Evolutionary conservation across 116 monocot species (phyloP).

Genomic region (Zostera marina): DNA sequence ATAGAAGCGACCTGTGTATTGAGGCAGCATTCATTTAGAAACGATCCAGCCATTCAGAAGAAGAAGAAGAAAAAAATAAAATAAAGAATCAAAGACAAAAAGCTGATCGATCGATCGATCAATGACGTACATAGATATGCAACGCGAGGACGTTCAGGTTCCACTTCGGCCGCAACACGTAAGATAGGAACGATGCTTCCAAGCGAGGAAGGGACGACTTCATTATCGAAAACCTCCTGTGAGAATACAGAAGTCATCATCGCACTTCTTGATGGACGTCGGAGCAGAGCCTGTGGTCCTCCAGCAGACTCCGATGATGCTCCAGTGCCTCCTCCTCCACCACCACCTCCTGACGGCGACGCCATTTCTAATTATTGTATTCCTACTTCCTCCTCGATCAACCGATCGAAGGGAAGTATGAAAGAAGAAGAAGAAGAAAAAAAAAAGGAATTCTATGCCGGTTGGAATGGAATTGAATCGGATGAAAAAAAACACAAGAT

Average conservation of each 20-base stretch:
- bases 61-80: not conserved
- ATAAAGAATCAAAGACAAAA: not conserved
- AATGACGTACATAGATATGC: constrained; percentile 61
- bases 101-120: not conserved
- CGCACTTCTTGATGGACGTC: constrained; percentile 63
- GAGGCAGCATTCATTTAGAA: not conserved
- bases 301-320: constrained; percentile 7
- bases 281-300: constrained; percentile 46
- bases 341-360: not conserved
- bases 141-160: constrained; percentile 74
- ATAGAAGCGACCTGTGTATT: constrained; percentile 61
- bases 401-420: constrained; percentile 1
- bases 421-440: not conserved
- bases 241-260: constrained; percentile 63
- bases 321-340: not conserved
- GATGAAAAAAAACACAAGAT: not conserved
- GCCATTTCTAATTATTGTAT: not conserved
- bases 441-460: not conserved
- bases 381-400: not conserved
- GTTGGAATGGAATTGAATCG: no score
- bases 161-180: constrained; percentile 83
- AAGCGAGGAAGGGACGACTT: constrained; percentile 79
- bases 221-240: constrained; percentile 96
- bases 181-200: constrained; percentile 67
- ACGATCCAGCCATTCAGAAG: not conserved